A percentile compares a stretch with the other conserved stretches of the same genome.
These are phyloP conservation scores for Colletotrichum simmondsii DNA, from an alignment of 2,329 filamentous ascomycete genomes.

Conservation along the genomic window DNA sequence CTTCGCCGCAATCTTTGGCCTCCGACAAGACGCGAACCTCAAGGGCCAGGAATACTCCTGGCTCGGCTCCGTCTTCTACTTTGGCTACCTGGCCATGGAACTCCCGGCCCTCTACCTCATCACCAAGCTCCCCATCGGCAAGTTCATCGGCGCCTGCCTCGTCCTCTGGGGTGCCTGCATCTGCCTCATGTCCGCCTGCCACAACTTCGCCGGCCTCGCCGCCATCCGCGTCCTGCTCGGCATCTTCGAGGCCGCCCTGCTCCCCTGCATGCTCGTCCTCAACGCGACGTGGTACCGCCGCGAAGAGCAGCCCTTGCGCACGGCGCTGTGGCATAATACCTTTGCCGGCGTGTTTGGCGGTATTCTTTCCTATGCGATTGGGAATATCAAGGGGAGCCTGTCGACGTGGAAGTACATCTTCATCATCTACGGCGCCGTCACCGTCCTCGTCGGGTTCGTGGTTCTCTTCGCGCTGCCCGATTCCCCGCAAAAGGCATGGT, in stretches of 20 bases:
- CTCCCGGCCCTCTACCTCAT: slow-evolving; percentile 68
- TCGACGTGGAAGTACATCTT: slow-evolving; percentile 59
- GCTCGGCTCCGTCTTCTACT: slow-evolving; percentile 66
- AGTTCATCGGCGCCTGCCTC: slow-evolving; percentile 38
- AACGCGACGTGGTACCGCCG: slow-evolving; percentile 60
- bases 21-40: slow-evolving; percentile 60
- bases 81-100: slow-evolving; percentile 71
- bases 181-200: slow-evolving; percentile 48
- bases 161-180: slow-evolving; percentile 52
- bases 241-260: slow-evolving; percentile 40
- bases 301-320: slow-evolving; percentile 70
- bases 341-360: slow-evolving; percentile 57
- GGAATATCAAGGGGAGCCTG: slow-evolving; percentile 39
- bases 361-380: slow-evolving; percentile 58
- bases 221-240: slow-evolving; percentile 38
- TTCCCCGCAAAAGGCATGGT: slow-evolving; percentile 63
- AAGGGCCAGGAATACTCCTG: slow-evolving; percentile 66
- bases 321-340: slow-evolving; percentile 71
- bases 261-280: slow-evolving; percentile 60
- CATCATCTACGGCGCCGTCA: slow-evolving; percentile 70
- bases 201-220: slow-evolving; percentile 38
- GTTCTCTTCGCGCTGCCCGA: slow-evolving; percentile 68
- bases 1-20: slow-evolving; percentile 66
- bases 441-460: slow-evolving; percentile 67
- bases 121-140: slow-evolving; percentile 49